phyloP scores from a whole-genome alignment of 202 grass and related monocot species.

The Schoenoplectus tabernaemontani region DNA sequence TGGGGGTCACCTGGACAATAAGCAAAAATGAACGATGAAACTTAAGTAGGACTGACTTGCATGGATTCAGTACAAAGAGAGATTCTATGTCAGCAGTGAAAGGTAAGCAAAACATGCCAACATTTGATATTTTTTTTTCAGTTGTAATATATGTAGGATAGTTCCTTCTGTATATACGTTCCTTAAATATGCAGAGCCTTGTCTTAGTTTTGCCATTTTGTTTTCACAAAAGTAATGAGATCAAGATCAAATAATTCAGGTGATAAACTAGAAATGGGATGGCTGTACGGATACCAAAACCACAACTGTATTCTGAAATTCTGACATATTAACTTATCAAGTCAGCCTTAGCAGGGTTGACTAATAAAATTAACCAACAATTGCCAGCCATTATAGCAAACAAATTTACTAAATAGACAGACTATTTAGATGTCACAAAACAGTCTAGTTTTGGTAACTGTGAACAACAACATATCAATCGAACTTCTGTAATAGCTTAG shows the following conservation, averaged over 20 bases:
- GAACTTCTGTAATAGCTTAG: not conserved
- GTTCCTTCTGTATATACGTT: not conserved
- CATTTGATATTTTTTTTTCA: not conserved
- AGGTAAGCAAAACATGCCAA: not conserved
- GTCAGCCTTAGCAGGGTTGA: not conserved
- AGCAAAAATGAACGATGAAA: slow-evolving; percentile 20
- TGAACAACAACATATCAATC: not conserved
- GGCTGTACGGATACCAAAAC: not conserved
- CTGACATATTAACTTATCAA: not conserved
- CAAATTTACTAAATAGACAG: not conserved
- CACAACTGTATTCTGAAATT: not conserved
- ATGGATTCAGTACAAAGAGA: not conserved
- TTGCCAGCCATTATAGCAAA: not conserved
- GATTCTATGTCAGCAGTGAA: not conserved
- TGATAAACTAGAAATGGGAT: not conserved
- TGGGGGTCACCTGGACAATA: slow-evolving; percentile 32
- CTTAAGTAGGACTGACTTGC: not conserved
- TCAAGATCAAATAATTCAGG: not conserved
- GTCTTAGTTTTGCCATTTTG: not conserved
- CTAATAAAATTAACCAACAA: not conserved
- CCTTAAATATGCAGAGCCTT: not conserved
- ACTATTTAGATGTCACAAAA: too few relatives aligned
- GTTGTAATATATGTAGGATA: not conserved
- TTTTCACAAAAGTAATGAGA: not conserved
- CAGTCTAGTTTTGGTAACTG: not conserved